These are phyloP conservation scores for Sugiyamaella japonica DNA, from an alignment of 1,139 yeast genomes.

Conservation along the genomic window DNA sequence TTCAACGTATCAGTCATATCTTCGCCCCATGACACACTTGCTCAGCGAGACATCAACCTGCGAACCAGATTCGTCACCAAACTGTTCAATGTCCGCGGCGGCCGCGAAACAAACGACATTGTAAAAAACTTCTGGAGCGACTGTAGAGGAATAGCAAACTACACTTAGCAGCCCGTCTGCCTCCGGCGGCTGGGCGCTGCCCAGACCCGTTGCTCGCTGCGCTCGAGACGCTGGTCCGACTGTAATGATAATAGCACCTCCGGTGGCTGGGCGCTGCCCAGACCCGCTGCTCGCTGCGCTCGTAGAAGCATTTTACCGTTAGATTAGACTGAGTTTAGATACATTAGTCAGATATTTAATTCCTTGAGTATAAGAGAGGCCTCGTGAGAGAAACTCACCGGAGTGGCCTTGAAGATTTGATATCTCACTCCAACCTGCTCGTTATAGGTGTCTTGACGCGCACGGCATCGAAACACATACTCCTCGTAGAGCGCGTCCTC, in stretches of 20 bases:
- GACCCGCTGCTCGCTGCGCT: not conserved
- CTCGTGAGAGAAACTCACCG: constrained; percentile 62
- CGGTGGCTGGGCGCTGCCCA: not conserved
- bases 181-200: not conserved
- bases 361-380: constrained; percentile 56
- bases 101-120: constrained; percentile 55
- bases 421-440: constrained; percentile 77
- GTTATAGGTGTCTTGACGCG: constrained; percentile 80
- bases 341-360: constrained; percentile 36
- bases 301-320: no score
- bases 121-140: constrained; percentile 65
- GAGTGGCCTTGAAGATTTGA: constrained; percentile 57
- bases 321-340: not conserved
- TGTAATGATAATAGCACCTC: no score
- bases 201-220: not conserved
- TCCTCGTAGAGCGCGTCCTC: constrained; percentile 64
- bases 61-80: constrained; percentile 50
- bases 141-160: constrained; percentile 42
- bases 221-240: no score
- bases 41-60: constrained; percentile 27
- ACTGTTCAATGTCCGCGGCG: constrained; percentile 63
- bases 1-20: constrained; percentile 44
- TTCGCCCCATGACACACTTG: constrained; percentile 34
- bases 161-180: constrained; percentile 17
- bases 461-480: constrained; percentile 71